Percentiles rank a stretch among this genome's conserved stretches.
Conservation (phyloP, 768 basidiomycete genomes). For the Suillus alpinus region DNA sequence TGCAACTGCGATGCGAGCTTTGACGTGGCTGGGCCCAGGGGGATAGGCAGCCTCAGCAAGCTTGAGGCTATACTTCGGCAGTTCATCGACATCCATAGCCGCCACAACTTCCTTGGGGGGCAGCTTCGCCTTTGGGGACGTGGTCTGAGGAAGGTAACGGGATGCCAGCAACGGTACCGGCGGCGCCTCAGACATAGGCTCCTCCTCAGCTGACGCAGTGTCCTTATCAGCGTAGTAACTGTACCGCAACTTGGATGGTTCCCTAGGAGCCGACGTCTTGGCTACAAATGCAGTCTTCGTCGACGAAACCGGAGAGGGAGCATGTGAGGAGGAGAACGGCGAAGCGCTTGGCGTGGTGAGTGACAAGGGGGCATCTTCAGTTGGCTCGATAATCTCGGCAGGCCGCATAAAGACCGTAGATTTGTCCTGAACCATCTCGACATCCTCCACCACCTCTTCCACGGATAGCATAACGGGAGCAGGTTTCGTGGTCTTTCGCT, state of each 20-base stretch:
- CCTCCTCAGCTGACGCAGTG: conserved; percentile 21
- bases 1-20: conserved; percentile 37
- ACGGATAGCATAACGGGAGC: background rate
- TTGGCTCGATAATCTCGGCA: conserved; percentile 40
- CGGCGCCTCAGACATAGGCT: background rate
- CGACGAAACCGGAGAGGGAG: conserved; percentile 10
- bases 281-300: conserved; percentile 22
- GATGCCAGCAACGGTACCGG: conserved; percentile 13
- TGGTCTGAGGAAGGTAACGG: conserved; percentile 28
- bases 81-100: conserved; percentile 28
- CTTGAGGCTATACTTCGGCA: conserved; percentile 35
- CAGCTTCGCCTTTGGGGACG: conserved; percentile 22
- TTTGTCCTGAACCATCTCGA: conserved; percentile 27
- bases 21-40: conserved; percentile 19
- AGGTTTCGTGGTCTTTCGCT: conserved; percentile 39
- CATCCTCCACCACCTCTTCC: conserved; percentile 28
- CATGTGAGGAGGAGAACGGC: conserved; percentile 18
- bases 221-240: conserved; percentile 62
- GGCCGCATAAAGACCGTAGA: conserved; percentile 26
- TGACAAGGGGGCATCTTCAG: conserved; percentile 19
- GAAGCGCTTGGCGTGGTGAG: conserved; percentile 14
- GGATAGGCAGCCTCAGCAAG: conserved; percentile 13
- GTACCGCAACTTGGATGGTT: conserved; percentile 75
- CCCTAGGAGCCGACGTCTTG: conserved; percentile 63
- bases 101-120: conserved; percentile 25